A percentile compares a stretch with the other conserved stretches of the same genome.
These are phyloP conservation scores for Leccinellum luteum DNA, from an alignment of 768 basidiomycete species.

Conservation along the genomic window DNA sequence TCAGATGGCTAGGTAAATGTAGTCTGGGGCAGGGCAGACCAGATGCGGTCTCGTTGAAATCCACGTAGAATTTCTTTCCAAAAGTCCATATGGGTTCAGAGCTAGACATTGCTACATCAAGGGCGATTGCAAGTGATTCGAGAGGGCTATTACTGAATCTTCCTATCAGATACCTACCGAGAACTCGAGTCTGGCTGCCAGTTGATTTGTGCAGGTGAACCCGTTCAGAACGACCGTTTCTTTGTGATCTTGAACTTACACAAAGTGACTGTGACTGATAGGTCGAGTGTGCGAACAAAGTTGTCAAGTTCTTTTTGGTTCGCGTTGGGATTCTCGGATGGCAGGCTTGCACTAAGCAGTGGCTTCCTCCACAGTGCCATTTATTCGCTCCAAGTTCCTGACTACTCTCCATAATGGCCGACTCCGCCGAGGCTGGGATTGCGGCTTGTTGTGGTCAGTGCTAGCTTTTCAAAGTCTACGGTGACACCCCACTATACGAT, in stretches of 20 bases:
- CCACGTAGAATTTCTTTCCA: constrained; percentile 26
- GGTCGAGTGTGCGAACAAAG: neutral
- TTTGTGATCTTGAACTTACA: no score
- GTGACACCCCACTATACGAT: neutral
- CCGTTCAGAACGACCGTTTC: no score
- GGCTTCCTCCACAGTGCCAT: neutral
- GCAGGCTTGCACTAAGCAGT: neutral
- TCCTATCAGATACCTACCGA: no score
- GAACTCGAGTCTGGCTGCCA: no score
- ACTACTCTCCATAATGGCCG: constrained; percentile 17
- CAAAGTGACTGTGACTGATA: no score
- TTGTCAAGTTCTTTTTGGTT: neutral
- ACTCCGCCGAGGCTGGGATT: constrained; percentile 2
- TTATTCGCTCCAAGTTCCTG: neutral
- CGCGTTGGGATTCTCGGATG: no score
- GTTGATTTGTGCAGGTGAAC: neutral
- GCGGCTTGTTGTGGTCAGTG: constrained; percentile 25
- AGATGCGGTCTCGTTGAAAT: constrained; percentile 25
- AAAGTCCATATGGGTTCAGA: constrained; percentile 29
- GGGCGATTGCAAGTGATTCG: neutral
- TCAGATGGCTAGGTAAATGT: constrained; percentile 14
- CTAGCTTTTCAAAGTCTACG: neutral
- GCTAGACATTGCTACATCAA: constrained; percentile 12
- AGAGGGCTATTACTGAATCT: neutral
- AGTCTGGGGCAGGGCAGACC: constrained; percentile 14